Evolutionary conservation across 345 rosid species (phyloP), one percentile per base, ranked within the genome.

Genomic region (Pugionium dolabratum): DNA sequence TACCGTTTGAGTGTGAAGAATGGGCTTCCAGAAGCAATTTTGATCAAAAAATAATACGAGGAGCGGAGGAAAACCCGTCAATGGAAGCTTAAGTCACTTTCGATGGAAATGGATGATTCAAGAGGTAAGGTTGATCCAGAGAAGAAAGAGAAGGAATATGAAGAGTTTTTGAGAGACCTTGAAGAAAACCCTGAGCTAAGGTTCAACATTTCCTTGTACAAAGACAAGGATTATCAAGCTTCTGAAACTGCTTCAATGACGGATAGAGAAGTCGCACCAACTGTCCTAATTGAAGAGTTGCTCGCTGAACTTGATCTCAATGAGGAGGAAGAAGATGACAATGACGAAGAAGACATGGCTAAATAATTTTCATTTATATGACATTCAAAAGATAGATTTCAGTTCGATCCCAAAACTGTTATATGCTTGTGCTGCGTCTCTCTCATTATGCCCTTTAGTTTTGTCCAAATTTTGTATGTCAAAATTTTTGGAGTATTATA

Each of bases 11-110:
- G 64, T 39, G 71, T 64, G 51, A 78, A 73, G 62, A 60, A 60
- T 32, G 79, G 69, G 1, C 67, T 80, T 61, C 86, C 84, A 1
- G 86, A 84, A 58, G 86, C 65, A 4, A 80, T 84, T 62, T 44
- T 84, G 66, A 69, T 82, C n/a, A 84, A 82, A 79, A 84, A 84
- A 76, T 76, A 83, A 53, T 82, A 80, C 11, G 89, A 79, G 5
- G 89, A 84, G 70, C 78, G 74, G 72, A 79, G 74, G 67, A 82
- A 76, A 62, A 10, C 80, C 7, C 83, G 88, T 57, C 2, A 69
- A 4, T 82, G 77, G 66, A 79, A 76, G 62, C 64, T 79, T 0
- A 84, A 79, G 76, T 52, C 62, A 30, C 83, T 82, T 29, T 59
- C 77, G 4, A 82, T 84, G 83, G 89, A 84, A 41, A 62, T 79